Evolutionary conservation across 2,329 filamentous ascomycete species (phyloP).

Genomic region (Davidsoniella neocaledoniae): DNA sequence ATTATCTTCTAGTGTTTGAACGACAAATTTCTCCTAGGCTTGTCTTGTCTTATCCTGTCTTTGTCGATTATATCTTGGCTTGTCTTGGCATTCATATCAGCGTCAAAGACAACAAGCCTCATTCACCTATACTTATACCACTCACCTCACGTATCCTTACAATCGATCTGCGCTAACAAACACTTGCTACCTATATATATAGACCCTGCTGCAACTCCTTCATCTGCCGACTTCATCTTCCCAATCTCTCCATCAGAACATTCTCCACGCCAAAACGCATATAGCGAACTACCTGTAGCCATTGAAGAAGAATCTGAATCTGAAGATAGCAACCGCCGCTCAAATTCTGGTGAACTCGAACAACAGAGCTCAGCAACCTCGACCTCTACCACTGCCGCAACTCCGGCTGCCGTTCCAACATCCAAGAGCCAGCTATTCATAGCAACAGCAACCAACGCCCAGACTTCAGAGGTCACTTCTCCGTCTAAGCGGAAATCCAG

Average conservation of each 20-base stretch:
- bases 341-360: slow-evolving; percentile 8
- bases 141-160: too few relatives aligned
- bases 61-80: too few relatives aligned
- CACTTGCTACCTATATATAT: slow-evolving; percentile 3
- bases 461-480: neutral
- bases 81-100: too few relatives aligned
- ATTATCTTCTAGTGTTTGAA: too few relatives aligned
- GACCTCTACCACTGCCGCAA: slow-evolving; percentile 2
- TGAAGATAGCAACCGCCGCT: slow-evolving; percentile 1
- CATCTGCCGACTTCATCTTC: slow-evolving; percentile 1
- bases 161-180: too few relatives aligned
- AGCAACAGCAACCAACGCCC: neutral
- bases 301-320: slow-evolving; percentile 11
- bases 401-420: neutral
- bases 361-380: slow-evolving; percentile 10
- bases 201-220: slow-evolving; percentile 1
- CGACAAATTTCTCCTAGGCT: too few relatives aligned
- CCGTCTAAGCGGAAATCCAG: neutral
- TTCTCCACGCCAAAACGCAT: neutral
- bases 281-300: slow-evolving; percentile 5
- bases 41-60: too few relatives aligned
- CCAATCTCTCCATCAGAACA: slow-evolving; percentile 5
- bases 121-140: too few relatives aligned
- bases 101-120: too few relatives aligned
- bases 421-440: slow-evolving; percentile 2